Conservation (phyloP, 106 monocot genomes). For the Apostasia ramifera region DNA sequence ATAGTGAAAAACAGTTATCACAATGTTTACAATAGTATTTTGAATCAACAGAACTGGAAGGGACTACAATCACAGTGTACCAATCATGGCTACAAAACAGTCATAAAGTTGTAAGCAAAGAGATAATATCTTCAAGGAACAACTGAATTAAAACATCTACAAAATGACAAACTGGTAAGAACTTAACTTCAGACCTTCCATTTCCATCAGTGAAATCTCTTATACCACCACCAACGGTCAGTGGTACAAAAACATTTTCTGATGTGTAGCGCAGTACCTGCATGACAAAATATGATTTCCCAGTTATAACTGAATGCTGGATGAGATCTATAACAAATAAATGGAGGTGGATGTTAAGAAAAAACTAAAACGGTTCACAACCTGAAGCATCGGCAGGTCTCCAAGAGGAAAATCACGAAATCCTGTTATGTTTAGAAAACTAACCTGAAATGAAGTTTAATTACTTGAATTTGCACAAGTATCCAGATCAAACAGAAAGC, state of each 20-base stretch:
- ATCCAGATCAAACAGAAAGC: neutral
- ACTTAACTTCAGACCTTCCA: conserved; percentile 53
- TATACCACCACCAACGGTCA: conserved; percentile 98
- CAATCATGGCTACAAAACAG: too few species aligned
- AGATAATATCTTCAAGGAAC: too few species aligned
- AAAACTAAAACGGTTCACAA: neutral
- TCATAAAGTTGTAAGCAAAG: too few species aligned
- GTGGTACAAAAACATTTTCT: conserved; percentile 93
- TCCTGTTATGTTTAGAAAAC: conserved; percentile 95
- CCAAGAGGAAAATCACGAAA: conserved; percentile 88
- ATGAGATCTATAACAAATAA: neutral
- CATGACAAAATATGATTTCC: conserved; percentile 1
- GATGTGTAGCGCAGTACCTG: conserved; percentile 83
- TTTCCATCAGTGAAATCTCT: conserved; percentile 95
- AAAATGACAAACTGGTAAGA: neutral
- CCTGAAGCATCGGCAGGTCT: conserved; percentile 98
- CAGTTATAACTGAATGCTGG: neutral
- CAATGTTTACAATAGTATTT: too few species aligned
- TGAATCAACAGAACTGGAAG: too few species aligned
- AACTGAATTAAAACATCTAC: too few species aligned
- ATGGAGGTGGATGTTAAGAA: neutral
- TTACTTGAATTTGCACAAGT: neutral
- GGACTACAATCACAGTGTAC: too few species aligned
- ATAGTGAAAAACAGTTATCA: too few species aligned
- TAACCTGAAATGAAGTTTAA: conserved; percentile 50